Evolutionary conservation across 2,329 filamentous ascomycete species (phyloP).

Genomic region (Daldinia eschscholtzii): DNA sequence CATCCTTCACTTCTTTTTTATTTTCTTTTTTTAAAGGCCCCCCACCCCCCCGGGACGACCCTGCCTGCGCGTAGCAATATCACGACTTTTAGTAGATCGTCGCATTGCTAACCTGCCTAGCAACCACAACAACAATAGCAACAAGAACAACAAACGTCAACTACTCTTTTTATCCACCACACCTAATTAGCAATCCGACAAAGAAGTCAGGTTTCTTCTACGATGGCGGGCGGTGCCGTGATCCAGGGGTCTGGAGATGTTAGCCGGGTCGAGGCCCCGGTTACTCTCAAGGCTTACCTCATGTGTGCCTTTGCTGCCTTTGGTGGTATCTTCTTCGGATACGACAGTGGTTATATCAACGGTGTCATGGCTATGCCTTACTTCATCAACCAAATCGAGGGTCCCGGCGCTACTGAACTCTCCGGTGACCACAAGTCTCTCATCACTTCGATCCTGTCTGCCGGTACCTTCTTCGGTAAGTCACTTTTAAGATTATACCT

Average conservation of each 20-base stretch:
- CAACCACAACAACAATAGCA: not conserved
- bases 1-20: conserved; percentile 6
- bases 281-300: conserved; percentile 65
- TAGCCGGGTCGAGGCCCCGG: conserved; percentile 68
- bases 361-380: conserved; percentile 56
- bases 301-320: conserved; percentile 54
- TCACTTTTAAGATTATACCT: not conserved
- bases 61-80: not conserved
- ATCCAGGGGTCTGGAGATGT: conserved; percentile 61
- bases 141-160: not conserved
- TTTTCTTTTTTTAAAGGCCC: conserved; percentile 11
- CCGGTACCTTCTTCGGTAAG: conserved; percentile 77
- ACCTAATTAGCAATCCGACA: not conserved
- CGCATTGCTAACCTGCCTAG: not conserved
- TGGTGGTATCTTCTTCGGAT: conserved; percentile 58
- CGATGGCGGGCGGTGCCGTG: conserved; percentile 51
- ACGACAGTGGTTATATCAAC: conserved; percentile 57
- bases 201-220: conserved; percentile 1
- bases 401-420: conserved; percentile 54
- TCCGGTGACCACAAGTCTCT: conserved; percentile 63
- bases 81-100: not conserved
- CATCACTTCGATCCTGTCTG: conserved; percentile 82
- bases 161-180: not conserved
- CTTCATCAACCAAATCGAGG: conserved; percentile 53
- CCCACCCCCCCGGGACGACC: conserved; percentile 1